These are phyloP conservation scores for Amanita thiersii DNA, from an alignment of 768 basidiomycete species.

Conservation along the genomic window DNA sequence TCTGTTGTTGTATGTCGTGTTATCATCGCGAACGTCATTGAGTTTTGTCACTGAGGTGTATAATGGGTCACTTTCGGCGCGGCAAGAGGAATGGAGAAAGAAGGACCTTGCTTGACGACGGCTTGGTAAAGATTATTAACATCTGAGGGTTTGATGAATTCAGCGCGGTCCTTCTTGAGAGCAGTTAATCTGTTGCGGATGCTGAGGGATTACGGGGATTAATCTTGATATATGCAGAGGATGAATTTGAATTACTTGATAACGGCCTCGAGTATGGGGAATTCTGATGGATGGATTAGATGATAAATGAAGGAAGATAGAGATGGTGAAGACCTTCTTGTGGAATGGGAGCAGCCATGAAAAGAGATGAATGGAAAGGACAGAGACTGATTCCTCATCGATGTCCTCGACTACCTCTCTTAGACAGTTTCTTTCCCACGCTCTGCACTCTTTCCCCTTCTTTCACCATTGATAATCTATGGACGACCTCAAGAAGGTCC, in stretches of 20 bases:
- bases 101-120: slow-evolving; percentile 84
- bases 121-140: slow-evolving; percentile 89
- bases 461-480: too few species aligned
- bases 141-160: slow-evolving; percentile 89
- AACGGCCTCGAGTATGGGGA: slow-evolving; percentile 89
- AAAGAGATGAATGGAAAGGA: too few species aligned
- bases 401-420: neutral
- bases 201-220: slow-evolving; percentile 32
- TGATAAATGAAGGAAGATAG: slow-evolving; percentile 3
- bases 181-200: slow-evolving; percentile 93
- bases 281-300: slow-evolving; percentile 45
- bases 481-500: slow-evolving; percentile 4
- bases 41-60: slow-evolving; percentile 66
- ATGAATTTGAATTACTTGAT: slow-evolving; percentile 56
- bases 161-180: slow-evolving; percentile 87
- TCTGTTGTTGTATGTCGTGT: slow-evolving; percentile 71
- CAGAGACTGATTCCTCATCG: neutral
- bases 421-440: neutral
- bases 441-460: neutral
- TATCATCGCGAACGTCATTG: slow-evolving; percentile 83
- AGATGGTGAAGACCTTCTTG: slow-evolving; percentile 59
- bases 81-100: neutral
- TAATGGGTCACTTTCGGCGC: neutral
- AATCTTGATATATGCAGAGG: slow-evolving; percentile 13
- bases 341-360: slow-evolving; percentile 64